Percentiles rank a stretch among this genome's conserved stretches.
Evolutionary conservation across 352 stramenopile genomes (phyloP).

Genomic region (Pythium sukuiense): DNA sequence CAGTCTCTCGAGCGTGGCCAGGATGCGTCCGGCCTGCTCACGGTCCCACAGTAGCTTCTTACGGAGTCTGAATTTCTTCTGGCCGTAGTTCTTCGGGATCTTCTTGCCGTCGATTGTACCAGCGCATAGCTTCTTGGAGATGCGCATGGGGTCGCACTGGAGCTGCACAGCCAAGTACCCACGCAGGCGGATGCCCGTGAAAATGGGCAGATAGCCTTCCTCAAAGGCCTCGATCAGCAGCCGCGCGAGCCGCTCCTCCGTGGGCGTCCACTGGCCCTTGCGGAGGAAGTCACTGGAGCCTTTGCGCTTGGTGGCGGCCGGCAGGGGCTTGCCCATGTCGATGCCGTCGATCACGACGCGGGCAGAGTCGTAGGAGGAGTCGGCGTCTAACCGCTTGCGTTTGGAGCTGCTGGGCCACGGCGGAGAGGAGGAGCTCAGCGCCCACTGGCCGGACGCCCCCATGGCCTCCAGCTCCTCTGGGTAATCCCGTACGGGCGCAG

Average conservation of each 20-base stretch:
- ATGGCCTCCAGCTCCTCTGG: slow-evolving; percentile 19
- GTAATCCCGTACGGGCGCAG: slow-evolving; percentile 30
- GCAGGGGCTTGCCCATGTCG: slow-evolving; percentile 18
- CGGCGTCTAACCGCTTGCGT: slow-evolving; percentile 32
- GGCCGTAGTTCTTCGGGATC: slow-evolving; percentile 77
- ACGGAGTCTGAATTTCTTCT: slow-evolving; percentile 76
- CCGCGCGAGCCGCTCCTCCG: slow-evolving; percentile 57
- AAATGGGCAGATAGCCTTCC: slow-evolving; percentile 70
- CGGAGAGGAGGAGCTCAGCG: background rate
- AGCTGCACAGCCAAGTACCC: slow-evolving; percentile 77
- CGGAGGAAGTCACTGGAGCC: slow-evolving; percentile 63
- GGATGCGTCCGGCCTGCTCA: slow-evolving; percentile 39
- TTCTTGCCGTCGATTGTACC: slow-evolving; percentile 64
- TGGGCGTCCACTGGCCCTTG: slow-evolving; percentile 74
- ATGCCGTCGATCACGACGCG: slow-evolving; percentile 20
- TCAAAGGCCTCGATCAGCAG: slow-evolving; percentile 74
- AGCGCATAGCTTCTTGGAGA: slow-evolving; percentile 81
- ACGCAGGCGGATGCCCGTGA: slow-evolving; percentile 69
- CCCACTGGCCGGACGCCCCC: background rate
- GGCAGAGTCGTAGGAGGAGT: background rate
- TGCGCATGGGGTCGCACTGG: slow-evolving; percentile 79
- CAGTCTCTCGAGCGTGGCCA: slow-evolving; percentile 49
- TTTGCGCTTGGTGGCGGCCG: slow-evolving; percentile 42
- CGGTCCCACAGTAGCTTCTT: slow-evolving; percentile 60
- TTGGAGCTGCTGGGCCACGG: slow-evolving; percentile 25